Evolutionary conservation across 768 basidiomycete genomes (phyloP).

Genomic region (Mrakia frigida): DNA sequence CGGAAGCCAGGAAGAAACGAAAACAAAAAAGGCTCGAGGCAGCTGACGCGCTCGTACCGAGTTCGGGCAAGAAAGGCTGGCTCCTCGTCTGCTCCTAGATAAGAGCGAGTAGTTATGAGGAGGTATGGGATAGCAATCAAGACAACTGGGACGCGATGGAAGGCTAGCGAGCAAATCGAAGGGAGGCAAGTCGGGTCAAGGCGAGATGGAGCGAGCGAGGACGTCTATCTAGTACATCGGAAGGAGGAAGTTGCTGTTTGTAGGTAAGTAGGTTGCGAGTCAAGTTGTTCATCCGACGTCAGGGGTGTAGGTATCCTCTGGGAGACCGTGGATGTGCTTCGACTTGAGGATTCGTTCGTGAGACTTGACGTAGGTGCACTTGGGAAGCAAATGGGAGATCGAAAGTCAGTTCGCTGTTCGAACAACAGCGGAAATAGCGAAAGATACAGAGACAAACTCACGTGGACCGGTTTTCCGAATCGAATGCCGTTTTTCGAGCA

Average conservation of each 20-base stretch:
- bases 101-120: too few relatives aligned
- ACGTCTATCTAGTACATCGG: too few relatives aligned
- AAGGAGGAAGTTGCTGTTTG: not conserved
- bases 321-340: not conserved
- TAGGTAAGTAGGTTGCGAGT: not conserved
- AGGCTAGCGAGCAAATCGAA: not conserved
- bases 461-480: not conserved
- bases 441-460: not conserved
- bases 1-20: too few relatives aligned
- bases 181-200: not conserved
- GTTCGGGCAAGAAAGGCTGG: too few relatives aligned
- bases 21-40: too few relatives aligned
- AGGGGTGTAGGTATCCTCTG: not conserved
- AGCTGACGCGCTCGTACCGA: too few relatives aligned
- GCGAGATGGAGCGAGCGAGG: not conserved
- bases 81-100: too few relatives aligned
- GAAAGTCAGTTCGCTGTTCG: not conserved
- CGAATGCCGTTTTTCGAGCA: not conserved
- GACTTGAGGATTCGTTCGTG: constrained; percentile 4
- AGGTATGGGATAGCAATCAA: not conserved
- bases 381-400: not conserved
- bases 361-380: constrained; percentile 7
- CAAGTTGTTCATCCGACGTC: not conserved
- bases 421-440: not conserved
- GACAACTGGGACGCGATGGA: not conserved